Evolutionary conservation across 257 asterid genomes (phyloP), one percentile per base, ranked within the genome.

Genomic region (Solanum piurae): DNA sequence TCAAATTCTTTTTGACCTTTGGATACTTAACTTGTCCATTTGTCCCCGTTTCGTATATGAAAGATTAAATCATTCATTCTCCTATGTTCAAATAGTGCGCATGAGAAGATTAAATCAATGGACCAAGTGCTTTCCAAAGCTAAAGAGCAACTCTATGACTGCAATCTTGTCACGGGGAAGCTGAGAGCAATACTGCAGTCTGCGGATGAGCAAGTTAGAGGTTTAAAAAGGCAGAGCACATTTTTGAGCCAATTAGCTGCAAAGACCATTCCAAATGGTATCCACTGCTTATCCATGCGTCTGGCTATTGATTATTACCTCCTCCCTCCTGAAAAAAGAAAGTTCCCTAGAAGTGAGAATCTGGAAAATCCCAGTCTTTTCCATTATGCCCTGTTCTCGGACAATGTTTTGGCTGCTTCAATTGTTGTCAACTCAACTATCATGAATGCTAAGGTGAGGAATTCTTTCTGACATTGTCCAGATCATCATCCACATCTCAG

Each of bases 121-220:
- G 98, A 96, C 82, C 99, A 94, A 94, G 94, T 93, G 75, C 95
- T 97, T 88, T 88, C 98, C 40, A 94, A 94, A 89, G 98, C 98
- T 55, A 95, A 94, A 91, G 99, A 96, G 91, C 98, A 93, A 89
- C 90, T 96, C 89, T 97, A 96, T 49, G 95, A 94, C 92, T 96
- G 99, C 93, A 95, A 96, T 90, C 95, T 96, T 74, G 98, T 97
- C 79, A 96, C 98, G 0, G 99, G 93, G 80, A 96, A 96, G 95
- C 95, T 96, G 55, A 93, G 99, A 94, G 99, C 99, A 86, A 95
- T 96, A 98, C 94, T 96, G 85, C 99, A 96, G 88, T 93, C 98
- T 89, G 98, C 99, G 1, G 99, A 97, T 89, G 99, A 96, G 92
- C 99, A 96, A 93, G 98, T 97, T 83, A 92, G 99, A 91, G 93